Base-by-base conservation (phyloP, 2,329 filamentous ascomycete species). In the Aspergillus versicolor region DNA sequence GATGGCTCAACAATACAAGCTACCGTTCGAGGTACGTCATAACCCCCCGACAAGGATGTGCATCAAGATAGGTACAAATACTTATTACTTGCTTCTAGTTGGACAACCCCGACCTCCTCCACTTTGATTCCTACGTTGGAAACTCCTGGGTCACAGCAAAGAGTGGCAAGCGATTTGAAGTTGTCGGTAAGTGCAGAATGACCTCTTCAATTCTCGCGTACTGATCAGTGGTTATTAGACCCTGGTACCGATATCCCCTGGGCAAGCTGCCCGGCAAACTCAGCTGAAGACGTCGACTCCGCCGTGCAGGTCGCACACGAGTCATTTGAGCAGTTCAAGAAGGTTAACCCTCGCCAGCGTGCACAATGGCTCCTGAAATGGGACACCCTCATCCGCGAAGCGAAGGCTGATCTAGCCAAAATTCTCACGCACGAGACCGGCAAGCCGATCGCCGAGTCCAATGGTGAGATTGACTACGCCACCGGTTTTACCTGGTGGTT, bases 281-380 rank as follows among this genome's bases (percentile, higher is more conserved):
- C 70, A 4, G 70, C 71, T n/a, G 82, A 84, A 42, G 87, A 89
- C 70, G 85, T 88, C 54, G 82, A 87, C 58, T 71, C 70, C 4
- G 82, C 86, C 2, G 84, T 88, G 6, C 73, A 84, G 63, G 79
- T 81, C 42, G 82, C 87, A 0, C 78, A 88, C 58, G 73, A 74
- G n/a, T 84, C 84, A 4, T 89, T 89, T 64, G 73, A 84, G 60
- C 73, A 73, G 19, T 90, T 83, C 73, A 79, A 77, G 57, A 86
- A 84, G 60, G 72, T 81, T 54, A 88, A 82, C 61, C 86, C 87
- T 0, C 79, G 84, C 15, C 78, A 79, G 52, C 81, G 86, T 52
- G 86, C 86, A 2, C 81, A 87, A 63, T 81, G 83, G 71, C 75
- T 90, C 9, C 71, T 86, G 54, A 84, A 84, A 70, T 89, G 86